phyloP scores from a whole-genome alignment of 768 basidiomycete species.

The Mycena chlorophos region DNA sequence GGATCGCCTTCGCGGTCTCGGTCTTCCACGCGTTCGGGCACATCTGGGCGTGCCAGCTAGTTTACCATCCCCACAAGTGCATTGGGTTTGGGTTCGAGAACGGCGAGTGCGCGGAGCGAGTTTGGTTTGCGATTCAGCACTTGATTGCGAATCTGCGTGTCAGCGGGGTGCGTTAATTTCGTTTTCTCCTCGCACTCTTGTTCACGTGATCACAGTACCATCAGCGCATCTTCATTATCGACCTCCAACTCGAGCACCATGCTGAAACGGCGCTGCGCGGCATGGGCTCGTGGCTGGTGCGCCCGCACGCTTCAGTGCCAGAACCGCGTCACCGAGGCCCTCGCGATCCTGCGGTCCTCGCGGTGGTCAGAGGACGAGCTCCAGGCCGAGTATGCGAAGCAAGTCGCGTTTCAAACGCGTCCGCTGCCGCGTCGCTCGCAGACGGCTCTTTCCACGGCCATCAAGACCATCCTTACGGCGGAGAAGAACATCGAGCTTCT shows the following conservation, averaged over 20 bases:
- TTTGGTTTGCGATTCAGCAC: constrained; percentile 37
- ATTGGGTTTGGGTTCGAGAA: constrained; percentile 32
- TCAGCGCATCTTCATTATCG: constrained; percentile 18
- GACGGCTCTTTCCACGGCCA: not conserved
- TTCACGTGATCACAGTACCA: not conserved
- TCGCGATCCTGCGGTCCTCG: constrained; percentile 18
- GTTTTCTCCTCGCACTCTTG: not conserved
- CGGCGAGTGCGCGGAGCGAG: constrained; percentile 35
- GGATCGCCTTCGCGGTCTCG: constrained; percentile 32
- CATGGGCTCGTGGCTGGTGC: constrained; percentile 34
- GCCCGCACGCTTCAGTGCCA: constrained; percentile 18
- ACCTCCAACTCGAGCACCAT: constrained; percentile 28
- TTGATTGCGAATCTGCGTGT: constrained; percentile 35
- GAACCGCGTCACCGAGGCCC: constrained; percentile 16
- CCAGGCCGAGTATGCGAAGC: constrained; percentile 33
- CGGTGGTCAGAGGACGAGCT: constrained; percentile 22
- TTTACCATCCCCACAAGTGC: constrained; percentile 33
- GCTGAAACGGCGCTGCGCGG: constrained; percentile 26
- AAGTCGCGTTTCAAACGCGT: constrained; percentile 29
- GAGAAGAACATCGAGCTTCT: not conserved
- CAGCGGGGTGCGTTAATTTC: constrained; percentile 34
- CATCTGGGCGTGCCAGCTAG: constrained; percentile 38
- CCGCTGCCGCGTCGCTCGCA: not conserved
- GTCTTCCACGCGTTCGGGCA: constrained; percentile 44
- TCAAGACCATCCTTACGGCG: not conserved